Evolutionary conservation across 441 rosid genomes (phyloP).

Genomic region (Flueggea neowawraea): DNA sequence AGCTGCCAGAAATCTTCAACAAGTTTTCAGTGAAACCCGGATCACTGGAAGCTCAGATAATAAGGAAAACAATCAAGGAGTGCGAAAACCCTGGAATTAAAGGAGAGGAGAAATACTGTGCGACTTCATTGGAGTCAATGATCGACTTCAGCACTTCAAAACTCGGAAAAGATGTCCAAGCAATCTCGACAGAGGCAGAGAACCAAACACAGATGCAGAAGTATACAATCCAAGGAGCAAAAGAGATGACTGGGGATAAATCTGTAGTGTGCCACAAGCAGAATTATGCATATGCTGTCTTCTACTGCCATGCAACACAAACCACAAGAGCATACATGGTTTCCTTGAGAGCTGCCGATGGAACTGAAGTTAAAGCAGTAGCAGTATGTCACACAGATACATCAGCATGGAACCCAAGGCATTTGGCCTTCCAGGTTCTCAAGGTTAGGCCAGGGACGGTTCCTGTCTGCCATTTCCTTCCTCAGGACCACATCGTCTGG

Average conservation of each 20-base stretch:
- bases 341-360: slow-evolving; percentile 56
- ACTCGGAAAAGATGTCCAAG: slow-evolving; percentile 52
- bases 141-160: slow-evolving; percentile 52
- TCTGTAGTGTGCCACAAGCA: slow-evolving; percentile 84
- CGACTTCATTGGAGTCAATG: slow-evolving; percentile 82
- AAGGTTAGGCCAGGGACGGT: slow-evolving; percentile 76
- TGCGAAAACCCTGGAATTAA: slow-evolving; percentile 53
- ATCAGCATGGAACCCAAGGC: slow-evolving; percentile 87
- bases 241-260: slow-evolving; percentile 33
- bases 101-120: slow-evolving; percentile 68
- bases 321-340: slow-evolving; percentile 47
- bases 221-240: slow-evolving; percentile 38
- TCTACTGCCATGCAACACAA: slow-evolving; percentile 70
- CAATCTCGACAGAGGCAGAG: slow-evolving; percentile 44
- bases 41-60: slow-evolving; percentile 52
- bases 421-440: slow-evolving; percentile 83
- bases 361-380: slow-evolving; percentile 56
- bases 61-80: slow-evolving; percentile 61
- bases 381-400: slow-evolving; percentile 86
- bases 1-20: slow-evolving; percentile 43
- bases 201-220: slow-evolving; percentile 20
- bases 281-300: slow-evolving; percentile 65
- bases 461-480: slow-evolving; percentile 90
- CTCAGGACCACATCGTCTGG: slow-evolving; percentile 81
- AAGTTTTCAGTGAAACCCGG: slow-evolving; percentile 40